Evolutionary conservation across 257 asterid genomes (phyloP).

Genomic region (Euphrasia confusa): DNA sequence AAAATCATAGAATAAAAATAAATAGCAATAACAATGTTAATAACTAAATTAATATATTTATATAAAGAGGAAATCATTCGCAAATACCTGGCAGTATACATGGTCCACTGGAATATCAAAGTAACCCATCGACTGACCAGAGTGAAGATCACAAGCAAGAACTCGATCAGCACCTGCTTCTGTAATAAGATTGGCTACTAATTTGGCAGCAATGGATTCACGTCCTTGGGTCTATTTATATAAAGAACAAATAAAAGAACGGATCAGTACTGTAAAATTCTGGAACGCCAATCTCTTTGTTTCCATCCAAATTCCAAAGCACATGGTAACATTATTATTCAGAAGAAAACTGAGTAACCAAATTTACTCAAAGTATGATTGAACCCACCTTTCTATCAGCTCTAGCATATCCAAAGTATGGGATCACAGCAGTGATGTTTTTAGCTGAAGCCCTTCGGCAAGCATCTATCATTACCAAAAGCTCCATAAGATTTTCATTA

Average conservation of each 20-base stretch:
- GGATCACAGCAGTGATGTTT: constrained; percentile 79
- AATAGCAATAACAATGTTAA: constrained; percentile 6
- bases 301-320: neutral
- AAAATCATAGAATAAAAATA: constrained; percentile 5
- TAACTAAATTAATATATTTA: neutral
- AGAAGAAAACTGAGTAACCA: too few relatives aligned
- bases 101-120: constrained; percentile 96
- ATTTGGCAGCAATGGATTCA: constrained; percentile 86
- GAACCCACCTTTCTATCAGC: constrained; percentile 78
- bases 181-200: constrained; percentile 81
- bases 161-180: constrained; percentile 93
- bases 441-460: constrained; percentile 95
- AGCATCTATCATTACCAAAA: constrained; percentile 86
- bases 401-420: constrained; percentile 92
- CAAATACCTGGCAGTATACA: constrained; percentile 67
- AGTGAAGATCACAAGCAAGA: constrained; percentile 92
- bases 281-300: neutral
- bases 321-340: neutral
- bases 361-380: too few relatives aligned
- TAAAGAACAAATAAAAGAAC: constrained; percentile 15
- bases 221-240: constrained; percentile 75
- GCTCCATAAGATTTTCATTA: constrained; percentile 92
- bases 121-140: constrained; percentile 94
- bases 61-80: constrained; percentile 12
- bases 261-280: constrained; percentile 10